Base-by-base conservation (phyloP, 257 asterid species). In the Marsdenia floribunda region DNA sequence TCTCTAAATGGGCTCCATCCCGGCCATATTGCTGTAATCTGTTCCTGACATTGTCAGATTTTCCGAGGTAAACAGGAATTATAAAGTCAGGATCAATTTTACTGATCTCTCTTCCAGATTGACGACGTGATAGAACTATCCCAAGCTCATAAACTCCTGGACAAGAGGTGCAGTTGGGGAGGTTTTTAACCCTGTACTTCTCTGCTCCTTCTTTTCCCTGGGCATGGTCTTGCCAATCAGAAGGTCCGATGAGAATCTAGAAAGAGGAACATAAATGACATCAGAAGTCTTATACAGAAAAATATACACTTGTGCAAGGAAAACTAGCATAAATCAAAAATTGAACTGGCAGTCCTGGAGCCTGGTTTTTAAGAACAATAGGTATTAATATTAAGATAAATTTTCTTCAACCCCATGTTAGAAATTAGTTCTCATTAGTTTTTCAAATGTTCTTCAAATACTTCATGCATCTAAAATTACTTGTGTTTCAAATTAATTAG, bases 1-100 rank as follows among this genome's bases (percentile, higher is more conserved):
- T 88, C 79, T 85, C 97, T 84, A 95, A 84, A 85, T 95, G 99
- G 44, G 90, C 78, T n/a, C 98, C 99, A 47, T 88, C 96, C 47
- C 99, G 98, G 58, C 99, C 99, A 80, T 95, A 95, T 68, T 82
- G 95, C 85, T 92, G 99, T 49, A 95, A 78, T 76, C 99, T 84
- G 75, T 73, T 90, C 80, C 99, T 85, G 73, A 92, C 92, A 79
- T 88, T 95, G 77, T 89, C 96, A 60, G 99, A 86, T 82, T 92
- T 93, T 73, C 99, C 99, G 38, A 95, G 87, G 88, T 95, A 95
- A 74, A 90, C 97, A 75, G 93, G 90, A 78, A 87, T 75, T 35
- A 90, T 83, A 73, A 77, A 83, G 78, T 79, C 78, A 12, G 93
- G 81, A 29, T 86, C 91, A 52, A 87, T 80, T 77, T 82, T 89